Evolutionary conservation across 2,329 filamentous ascomycete species (phyloP).

Genomic region (Cladosporium sphaerospermum): DNA sequence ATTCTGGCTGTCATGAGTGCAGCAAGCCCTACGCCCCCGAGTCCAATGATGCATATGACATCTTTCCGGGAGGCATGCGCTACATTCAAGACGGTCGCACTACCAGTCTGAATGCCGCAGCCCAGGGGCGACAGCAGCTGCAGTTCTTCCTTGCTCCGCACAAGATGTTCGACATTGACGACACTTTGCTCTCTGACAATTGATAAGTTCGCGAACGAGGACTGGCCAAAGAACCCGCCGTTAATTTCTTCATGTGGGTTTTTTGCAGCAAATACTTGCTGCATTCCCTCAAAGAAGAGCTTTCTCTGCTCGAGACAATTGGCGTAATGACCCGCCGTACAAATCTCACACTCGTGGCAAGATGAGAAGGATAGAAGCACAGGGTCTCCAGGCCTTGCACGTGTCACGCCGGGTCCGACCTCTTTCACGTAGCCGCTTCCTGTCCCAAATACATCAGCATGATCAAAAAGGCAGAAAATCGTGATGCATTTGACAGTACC

Average conservation of each 20-base stretch:
- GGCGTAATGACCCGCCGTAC: conserved; percentile 38
- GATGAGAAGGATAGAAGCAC: conserved; percentile 40
- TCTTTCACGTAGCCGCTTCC: too few species aligned
- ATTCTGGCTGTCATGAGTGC: conserved; percentile 46
- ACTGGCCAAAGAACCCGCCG: conserved; percentile 45
- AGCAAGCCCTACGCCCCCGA: conserved; percentile 42
- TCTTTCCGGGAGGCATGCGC: conserved; percentile 33
- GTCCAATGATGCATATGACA: conserved; percentile 37
- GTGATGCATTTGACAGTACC: conserved; percentile 27
- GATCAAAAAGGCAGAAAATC: not conserved
- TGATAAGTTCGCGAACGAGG: conserved; percentile 37
- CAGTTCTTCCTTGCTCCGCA: conserved; percentile 35
- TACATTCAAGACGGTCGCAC: conserved; percentile 36
- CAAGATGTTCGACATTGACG: conserved; percentile 36
- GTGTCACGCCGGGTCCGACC: too few species aligned
- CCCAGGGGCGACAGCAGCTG: conserved; percentile 41
- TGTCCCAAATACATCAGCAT: conserved; percentile 25
- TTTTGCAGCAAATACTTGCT: too few species aligned
- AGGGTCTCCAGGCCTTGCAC: too few species aligned
- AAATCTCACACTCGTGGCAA: conserved; percentile 43
- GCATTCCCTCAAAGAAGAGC: conserved; percentile 35
- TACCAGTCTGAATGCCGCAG: conserved; percentile 43
- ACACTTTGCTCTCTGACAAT: conserved; percentile 36
- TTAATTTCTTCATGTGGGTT: conserved; percentile 18
- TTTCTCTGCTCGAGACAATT: conserved; percentile 44